Evolutionary conservation across 2,329 filamentous ascomycete species (phyloP), one percentile per base, ranked within the genome.

Genomic region (Fusarium sororula): DNA sequence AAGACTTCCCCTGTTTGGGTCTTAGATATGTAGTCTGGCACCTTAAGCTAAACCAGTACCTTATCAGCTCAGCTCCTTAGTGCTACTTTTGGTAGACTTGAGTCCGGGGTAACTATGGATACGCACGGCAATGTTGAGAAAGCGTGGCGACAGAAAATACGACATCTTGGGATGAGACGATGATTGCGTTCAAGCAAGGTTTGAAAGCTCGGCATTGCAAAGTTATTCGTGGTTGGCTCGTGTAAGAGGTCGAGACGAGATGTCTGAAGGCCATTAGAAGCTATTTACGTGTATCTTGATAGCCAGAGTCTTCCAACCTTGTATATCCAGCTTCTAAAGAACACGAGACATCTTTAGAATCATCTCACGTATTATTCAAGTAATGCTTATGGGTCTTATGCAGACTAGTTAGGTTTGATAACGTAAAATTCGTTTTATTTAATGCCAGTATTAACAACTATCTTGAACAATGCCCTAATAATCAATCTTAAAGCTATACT

Each of bases 401-500:
- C 13, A 22, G 9, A 4, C 4, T 15, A 18, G 35, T 17, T 37
- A 6, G 13, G 8, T 30, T 30, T 22, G 6, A 12, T 5, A 26
- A 6, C 4, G 11, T 35, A 51, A 24, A 8, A 26, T 26, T 12
- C 3, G 17, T 35, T 24, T 53, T 15, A 11, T 53, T 53, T 15
- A 26, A 53, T 37, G 8, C 12, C n/a, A 26, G 3, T 22, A 15
- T 8, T 37, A 6, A 8, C 9, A 24, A 22, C 5, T 26, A 26
- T 26, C 4, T 22, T 5, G 3, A 14, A 0, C 17, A 53, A 26
- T 18, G 10, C 7, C 6, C 15, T 63, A 61, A 24, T 72, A 72
- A 18, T 72, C 56, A 30, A 72, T 72, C 56, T 72, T 72, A 45
- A 72, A 72, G 45, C 68, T 72, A 24, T n/a, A 72, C 39, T 72